A percentile compares a stretch with the other conserved stretches of the same genome.
Evolutionary conservation across 2,329 filamentous ascomycete genomes (phyloP).

Genomic region (Fusarium nodosum): DNA sequence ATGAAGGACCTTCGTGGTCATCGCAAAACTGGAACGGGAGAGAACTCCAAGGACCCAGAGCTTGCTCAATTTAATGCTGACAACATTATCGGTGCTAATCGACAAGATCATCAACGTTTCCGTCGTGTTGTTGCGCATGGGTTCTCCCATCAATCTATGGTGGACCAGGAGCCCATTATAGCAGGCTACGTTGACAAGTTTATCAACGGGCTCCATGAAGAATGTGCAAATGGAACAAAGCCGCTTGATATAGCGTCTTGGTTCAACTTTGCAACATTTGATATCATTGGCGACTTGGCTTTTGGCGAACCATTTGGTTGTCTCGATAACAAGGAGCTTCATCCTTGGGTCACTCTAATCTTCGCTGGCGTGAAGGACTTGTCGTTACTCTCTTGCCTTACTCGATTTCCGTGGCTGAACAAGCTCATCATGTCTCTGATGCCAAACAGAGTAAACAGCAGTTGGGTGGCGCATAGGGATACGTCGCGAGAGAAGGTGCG

Average conservation of each 20-base stretch:
- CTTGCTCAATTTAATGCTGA: conserved; percentile 15
- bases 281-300: conserved; percentile 22
- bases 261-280: conserved; percentile 29
- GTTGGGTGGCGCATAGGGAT: background rate
- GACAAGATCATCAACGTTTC: conserved; percentile 24
- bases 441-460: background rate
- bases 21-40: conserved; percentile 17
- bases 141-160: conserved; percentile 18
- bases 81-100: conserved; percentile 24
- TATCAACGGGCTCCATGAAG: background rate
- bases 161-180: conserved; percentile 28
- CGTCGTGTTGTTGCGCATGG: conserved; percentile 26
- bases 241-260: conserved; percentile 23
- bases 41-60: conserved; percentile 23
- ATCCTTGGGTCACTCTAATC: background rate
- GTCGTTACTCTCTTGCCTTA: background rate
- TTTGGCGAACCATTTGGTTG: conserved; percentile 32
- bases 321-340: conserved; percentile 1
- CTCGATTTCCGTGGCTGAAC: background rate
- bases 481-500: background rate
- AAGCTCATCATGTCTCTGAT: background rate
- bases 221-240: conserved; percentile 21
- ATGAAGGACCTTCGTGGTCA: conserved; percentile 32
- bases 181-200: conserved; percentile 19
- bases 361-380: background rate